Conservation (phyloP, 1,139 yeast species). For the Blastobotrys petasosporus region DNA sequence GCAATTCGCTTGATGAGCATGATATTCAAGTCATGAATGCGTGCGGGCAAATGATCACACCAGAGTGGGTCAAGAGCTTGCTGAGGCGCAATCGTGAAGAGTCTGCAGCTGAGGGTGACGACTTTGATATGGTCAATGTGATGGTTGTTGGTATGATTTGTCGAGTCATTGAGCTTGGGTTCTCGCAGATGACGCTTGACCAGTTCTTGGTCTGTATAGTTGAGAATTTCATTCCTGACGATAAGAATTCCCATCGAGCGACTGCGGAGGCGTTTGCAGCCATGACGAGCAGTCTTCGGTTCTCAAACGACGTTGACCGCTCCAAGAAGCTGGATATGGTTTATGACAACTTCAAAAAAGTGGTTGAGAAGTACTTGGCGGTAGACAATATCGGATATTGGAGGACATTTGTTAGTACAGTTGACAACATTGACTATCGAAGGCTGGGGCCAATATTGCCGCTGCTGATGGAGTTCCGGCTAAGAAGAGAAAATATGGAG, state of each 20-base stretch:
- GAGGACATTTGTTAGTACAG: conserved; percentile 73
- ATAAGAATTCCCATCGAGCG: conserved; percentile 37
- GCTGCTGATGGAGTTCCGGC: conserved; percentile 43
- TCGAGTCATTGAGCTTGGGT: conserved; percentile 24
- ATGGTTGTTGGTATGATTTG: conserved; percentile 24
- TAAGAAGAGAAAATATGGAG: conserved; percentile 23
- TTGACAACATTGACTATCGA: conserved; percentile 50
- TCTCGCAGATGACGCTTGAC: conserved; percentile 20
- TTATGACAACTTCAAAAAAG: conserved; percentile 43
- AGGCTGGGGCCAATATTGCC: conserved; percentile 53
- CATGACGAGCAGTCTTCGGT: conserved; percentile 24
- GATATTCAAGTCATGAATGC: conserved; percentile 41
- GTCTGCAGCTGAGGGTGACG: conserved; percentile 31
- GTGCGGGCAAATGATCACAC: conserved; percentile 45
- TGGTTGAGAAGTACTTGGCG: conserved; percentile 56
- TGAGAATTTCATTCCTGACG: conserved; percentile 20
- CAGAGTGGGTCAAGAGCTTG: conserved; percentile 54
- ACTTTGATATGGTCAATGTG: conserved; percentile 27
- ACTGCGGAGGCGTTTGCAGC: conserved; percentile 36
- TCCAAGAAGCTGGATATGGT: conserved; percentile 40
- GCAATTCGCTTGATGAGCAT: conserved; percentile 35
- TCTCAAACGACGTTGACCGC: conserved; percentile 19
- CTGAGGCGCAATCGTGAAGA: conserved; percentile 42
- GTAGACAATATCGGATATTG: conserved; percentile 76
- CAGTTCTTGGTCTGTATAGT: conserved; percentile 20